Evolutionary conservation across 108 stramenopile species (phyloP).

Genomic region (Skeletonema costatum): DNA sequence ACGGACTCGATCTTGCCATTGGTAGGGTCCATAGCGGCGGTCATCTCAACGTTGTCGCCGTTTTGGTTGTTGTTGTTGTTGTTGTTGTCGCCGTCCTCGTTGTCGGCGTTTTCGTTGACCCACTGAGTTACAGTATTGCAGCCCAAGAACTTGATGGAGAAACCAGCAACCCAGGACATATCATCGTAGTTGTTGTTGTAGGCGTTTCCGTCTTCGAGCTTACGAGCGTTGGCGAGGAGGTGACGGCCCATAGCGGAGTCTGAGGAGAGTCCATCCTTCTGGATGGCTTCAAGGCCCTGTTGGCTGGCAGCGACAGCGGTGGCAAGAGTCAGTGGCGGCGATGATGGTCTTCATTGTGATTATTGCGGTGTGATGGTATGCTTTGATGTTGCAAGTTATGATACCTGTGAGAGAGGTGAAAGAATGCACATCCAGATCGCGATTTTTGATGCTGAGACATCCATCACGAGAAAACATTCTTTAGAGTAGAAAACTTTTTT

Average conservation of each 20-base stretch:
- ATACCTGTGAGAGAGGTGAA: not conserved
- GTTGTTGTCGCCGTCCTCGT: slow-evolving; percentile 19
- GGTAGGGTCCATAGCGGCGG: slow-evolving; percentile 39
- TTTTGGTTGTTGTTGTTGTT: slow-evolving; percentile 57
- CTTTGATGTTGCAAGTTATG: not conserved
- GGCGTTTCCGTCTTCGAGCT: slow-evolving; percentile 23
- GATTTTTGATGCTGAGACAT: not conserved
- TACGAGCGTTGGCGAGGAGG: slow-evolving; percentile 61
- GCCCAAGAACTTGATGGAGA: slow-evolving; percentile 85
- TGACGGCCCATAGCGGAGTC: slow-evolving; percentile 56
- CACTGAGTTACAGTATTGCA: slow-evolving; percentile 85
- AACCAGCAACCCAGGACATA: slow-evolving; percentile 55
- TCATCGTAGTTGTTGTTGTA: slow-evolving; percentile 19
- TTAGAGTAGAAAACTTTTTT: not conserved
- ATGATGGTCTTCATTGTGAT: not conserved
- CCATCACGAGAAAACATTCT: not conserved
- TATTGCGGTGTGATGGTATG: not conserved
- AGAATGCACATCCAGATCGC: not conserved
- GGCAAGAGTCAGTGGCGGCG: slow-evolving; percentile 8
- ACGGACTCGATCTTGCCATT: slow-evolving; percentile 71
- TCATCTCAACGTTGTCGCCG: slow-evolving; percentile 50
- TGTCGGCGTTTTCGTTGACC: slow-evolving; percentile 13
- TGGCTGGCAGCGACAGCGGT: slow-evolving; percentile 34
- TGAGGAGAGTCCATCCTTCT: slow-evolving; percentile 53
- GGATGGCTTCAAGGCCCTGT: slow-evolving; percentile 35